phyloP scores from a whole-genome alignment of 2,329 filamentous ascomycete species.

The Calonectria hongkongensis region DNA sequence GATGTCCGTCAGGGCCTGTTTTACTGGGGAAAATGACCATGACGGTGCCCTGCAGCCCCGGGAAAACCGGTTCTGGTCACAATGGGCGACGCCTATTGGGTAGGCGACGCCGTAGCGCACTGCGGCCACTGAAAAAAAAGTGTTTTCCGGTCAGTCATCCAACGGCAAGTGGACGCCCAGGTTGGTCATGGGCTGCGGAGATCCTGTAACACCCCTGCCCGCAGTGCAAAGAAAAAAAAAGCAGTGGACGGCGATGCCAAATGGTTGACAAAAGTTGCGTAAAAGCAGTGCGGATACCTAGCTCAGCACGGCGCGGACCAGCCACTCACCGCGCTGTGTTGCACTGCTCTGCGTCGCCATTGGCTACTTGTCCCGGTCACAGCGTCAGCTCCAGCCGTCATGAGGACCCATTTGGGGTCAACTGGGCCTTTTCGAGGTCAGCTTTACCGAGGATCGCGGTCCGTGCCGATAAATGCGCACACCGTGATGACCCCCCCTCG shows the following conservation, averaged over 20 bases:
- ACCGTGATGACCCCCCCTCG: conserved; percentile 45
- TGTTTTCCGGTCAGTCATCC: conserved; percentile 24
- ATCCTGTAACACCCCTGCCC: conserved; percentile 31
- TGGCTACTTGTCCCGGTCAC: conserved; percentile 27
- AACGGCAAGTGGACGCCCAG: conserved; percentile 19
- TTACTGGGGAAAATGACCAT: conserved; percentile 53
- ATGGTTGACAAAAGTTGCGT: conserved; percentile 28
- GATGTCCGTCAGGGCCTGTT: conserved; percentile 49
- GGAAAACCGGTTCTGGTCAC: conserved; percentile 56
- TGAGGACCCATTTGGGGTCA: conserved; percentile 28
- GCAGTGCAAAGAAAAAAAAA: conserved; percentile 10
- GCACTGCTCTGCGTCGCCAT: conserved; percentile 23
- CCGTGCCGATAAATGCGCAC: conserved; percentile 44
- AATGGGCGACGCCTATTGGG: conserved; percentile 48
- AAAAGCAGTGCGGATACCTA: conserved; percentile 44
- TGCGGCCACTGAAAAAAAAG: conserved; percentile 45
- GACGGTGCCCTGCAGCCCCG: conserved; percentile 50
- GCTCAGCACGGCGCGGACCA: conserved; percentile 44
- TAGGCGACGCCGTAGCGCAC: conserved; percentile 42
- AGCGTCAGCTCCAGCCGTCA: conserved; percentile 32
- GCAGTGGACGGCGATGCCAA: conserved; percentile 17
- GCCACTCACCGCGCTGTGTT: conserved; percentile 48
- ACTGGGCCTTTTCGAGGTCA: conserved; percentile 25
- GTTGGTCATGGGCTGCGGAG: conserved; percentile 38
- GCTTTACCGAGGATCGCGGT: conserved; percentile 39